A percentile compares a stretch with the other conserved stretches of the same genome.
Evolutionary conservation across 192 early-diverging fungal genomes (phyloP).

Genomic region (Backusella psychrophila): DNA sequence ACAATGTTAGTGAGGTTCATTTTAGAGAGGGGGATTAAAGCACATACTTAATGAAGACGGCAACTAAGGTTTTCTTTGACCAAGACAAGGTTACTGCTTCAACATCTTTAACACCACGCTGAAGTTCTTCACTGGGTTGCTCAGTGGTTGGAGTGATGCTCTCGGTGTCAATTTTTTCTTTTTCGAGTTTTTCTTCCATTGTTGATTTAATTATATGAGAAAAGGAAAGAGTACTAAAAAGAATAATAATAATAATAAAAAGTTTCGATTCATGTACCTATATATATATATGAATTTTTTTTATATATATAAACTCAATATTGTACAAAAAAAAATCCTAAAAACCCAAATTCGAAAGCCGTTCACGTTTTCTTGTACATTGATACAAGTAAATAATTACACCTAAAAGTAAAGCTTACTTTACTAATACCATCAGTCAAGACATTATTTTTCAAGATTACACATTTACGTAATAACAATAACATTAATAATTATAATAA

Average conservation of each 20-base stretch:
- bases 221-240: not conserved
- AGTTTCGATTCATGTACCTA: not conserved
- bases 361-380: not conserved
- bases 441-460: not conserved
- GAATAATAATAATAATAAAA: not conserved
- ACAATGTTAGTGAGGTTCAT: not conserved
- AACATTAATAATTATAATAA: not conserved
- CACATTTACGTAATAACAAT: too few species aligned
- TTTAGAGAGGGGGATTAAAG: not conserved
- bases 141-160: not conserved
- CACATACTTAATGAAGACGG: not conserved
- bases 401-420: not conserved
- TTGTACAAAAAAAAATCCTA: not conserved
- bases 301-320: not conserved
- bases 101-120: not conserved
- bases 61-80: not conserved
- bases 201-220: not conserved
- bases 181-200: not conserved
- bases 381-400: not conserved
- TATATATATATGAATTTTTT: not conserved
- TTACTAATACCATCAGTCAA: not conserved
- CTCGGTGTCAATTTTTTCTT: not conserved
- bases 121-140: not conserved
- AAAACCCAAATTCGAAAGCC: not conserved
- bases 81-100: not conserved